phyloP scores from a whole-genome alignment of 176 grass and related monocot species.

The Aegilops tauschii region DNA sequence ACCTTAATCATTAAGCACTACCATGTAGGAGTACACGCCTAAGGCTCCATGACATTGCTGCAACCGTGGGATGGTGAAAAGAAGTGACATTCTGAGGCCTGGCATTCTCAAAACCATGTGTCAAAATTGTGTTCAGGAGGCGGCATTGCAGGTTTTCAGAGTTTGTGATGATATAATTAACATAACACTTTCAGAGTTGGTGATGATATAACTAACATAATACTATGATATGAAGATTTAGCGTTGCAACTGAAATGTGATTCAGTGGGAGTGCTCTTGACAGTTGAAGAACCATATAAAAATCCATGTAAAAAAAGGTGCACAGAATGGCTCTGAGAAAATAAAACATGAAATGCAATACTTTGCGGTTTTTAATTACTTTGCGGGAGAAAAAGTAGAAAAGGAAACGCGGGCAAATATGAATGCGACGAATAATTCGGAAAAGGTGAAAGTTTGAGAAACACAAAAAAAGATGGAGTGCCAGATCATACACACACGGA shows the following conservation, averaged over 20 bases:
- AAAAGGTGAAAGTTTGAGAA: not conserved
- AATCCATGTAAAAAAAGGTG: not conserved
- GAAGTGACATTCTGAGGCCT: not conserved
- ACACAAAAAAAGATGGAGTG: not conserved
- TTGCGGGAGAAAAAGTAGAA: not conserved
- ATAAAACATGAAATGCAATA: not conserved
- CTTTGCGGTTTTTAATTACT: not conserved
- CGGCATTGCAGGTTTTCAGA: not conserved
- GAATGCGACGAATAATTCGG: not conserved
- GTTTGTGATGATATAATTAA: not conserved
- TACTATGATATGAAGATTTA: not conserved
- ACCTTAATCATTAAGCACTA: conserved; percentile 23
- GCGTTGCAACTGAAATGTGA: not conserved
- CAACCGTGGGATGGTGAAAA: not conserved
- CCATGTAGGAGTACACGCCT: no score
- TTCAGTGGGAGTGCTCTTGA: not conserved
- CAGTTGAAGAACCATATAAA: not conserved
- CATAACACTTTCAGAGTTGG: not conserved
- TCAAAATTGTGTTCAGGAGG: not conserved
- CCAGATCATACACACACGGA: conserved; percentile 14
- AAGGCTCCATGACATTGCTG: not conserved
- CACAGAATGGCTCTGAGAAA: not conserved
- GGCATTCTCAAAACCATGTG: not conserved
- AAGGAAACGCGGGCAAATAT: not conserved
- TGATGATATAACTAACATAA: not conserved